Percentiles rank a stretch among this genome's conserved stretches.
phyloP scores from a whole-genome alignment of 768 basidiomycete genomes.

The Lactarius akahatsu region DNA sequence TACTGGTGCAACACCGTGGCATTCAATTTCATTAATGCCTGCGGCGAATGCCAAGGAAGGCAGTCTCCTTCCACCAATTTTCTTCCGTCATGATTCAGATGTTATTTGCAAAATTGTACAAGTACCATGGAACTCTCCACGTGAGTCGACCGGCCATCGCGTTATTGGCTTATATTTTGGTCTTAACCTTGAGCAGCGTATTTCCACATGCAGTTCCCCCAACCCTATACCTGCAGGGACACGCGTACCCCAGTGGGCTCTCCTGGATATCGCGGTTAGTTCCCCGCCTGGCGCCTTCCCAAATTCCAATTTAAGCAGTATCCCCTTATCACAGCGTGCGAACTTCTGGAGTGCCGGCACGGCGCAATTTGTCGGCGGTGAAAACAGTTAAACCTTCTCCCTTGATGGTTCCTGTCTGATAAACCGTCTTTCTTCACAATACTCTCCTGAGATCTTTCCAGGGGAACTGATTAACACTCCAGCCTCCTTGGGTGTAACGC shows the following conservation, averaged over 20 bases:
- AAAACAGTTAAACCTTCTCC: background rate
- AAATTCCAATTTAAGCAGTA: background rate
- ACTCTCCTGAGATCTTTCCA: slow-evolving; percentile 8
- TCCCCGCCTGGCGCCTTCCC: background rate
- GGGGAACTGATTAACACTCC: background rate
- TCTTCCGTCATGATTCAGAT: background rate
- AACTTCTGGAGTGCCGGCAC: slow-evolving; percentile 3
- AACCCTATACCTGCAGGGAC: slow-evolving; percentile 17
- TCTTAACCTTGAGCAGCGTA: background rate
- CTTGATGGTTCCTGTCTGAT: background rate
- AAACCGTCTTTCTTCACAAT: background rate
- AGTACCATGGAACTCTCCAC: background rate
- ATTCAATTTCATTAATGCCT: background rate
- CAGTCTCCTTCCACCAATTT: background rate
- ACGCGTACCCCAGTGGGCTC: slow-evolving; percentile 16
- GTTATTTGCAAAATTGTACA: background rate
- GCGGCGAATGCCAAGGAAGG: background rate
- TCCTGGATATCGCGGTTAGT: slow-evolving; percentile 12
- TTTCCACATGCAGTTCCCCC: slow-evolving; percentile 5
- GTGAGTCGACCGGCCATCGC: background rate
- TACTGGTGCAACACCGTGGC: background rate
- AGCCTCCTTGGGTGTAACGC: background rate
- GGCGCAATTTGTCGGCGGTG: slow-evolving; percentile 4
- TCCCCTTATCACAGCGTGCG: background rate
- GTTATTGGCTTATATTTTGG: background rate